These are phyloP conservation scores for Medicago truncatula DNA, from an alignment of 306 rosid genomes.

Conservation along the genomic window MtrunA17r5.0-ANR NC_053045.1:62844501-62845000, in stretches of 20 bases:
- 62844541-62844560: neutral
- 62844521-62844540: neutral
- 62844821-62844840: constrained; percentile 22
- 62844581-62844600: constrained; percentile 1
- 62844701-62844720: too few species aligned
- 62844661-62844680: neutral
- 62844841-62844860: neutral
- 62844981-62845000: neutral
- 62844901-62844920: too few species aligned
- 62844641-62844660: constrained; percentile 1
- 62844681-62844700: constrained; percentile 19
- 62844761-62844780: neutral
- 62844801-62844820: constrained; percentile 25
- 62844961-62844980: neutral
- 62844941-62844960: neutral
- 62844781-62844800: neutral
- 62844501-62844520: neutral
- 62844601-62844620: constrained; percentile 4
- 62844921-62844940: constrained; percentile 1
- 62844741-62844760: constrained; percentile 2
- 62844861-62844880: neutral
- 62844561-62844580: constrained; percentile 7
- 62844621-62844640: constrained; percentile 20
- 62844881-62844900: neutral
- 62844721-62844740: constrained; percentile 7